Evolutionary conservation across 2,329 filamentous ascomycete genomes (phyloP).

Genomic region (Monosporascus sp.): DNA sequence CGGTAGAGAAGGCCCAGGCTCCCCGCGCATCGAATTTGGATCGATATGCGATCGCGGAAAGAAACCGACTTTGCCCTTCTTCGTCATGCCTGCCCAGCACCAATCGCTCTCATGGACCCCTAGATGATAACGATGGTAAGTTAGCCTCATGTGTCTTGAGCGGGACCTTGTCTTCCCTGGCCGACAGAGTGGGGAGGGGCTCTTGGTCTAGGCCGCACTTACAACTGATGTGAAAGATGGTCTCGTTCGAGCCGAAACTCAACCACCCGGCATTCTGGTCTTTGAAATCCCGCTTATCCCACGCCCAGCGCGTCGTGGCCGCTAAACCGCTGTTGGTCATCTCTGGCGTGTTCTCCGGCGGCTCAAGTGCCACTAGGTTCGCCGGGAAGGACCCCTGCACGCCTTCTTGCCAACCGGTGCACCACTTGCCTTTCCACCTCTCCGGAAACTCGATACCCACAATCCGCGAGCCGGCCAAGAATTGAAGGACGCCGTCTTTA

Average conservation of each 20-base stretch:
- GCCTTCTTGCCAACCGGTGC: constrained; percentile 30
- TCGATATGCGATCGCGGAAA: constrained; percentile 49
- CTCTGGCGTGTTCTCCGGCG: constrained; percentile 19
- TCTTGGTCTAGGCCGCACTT: constrained; percentile 22
- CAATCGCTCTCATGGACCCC: constrained; percentile 45
- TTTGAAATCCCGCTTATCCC: constrained; percentile 28
- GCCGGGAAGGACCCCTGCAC: constrained; percentile 22
- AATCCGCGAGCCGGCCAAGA: constrained; percentile 29
- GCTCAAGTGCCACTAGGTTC: constrained; percentile 22
- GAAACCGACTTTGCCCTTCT: constrained; percentile 48
- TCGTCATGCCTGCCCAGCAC: constrained; percentile 52
- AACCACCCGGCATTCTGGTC: constrained; percentile 25
- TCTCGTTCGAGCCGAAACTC: constrained; percentile 43
- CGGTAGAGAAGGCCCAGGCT: constrained; percentile 4
- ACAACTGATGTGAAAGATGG: constrained; percentile 46
- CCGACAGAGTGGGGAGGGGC: not conserved
- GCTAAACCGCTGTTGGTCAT: constrained; percentile 14
- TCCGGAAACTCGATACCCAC: constrained; percentile 29
- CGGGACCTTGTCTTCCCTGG: not conserved
- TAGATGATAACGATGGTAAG: constrained; percentile 12
- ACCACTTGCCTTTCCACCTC: constrained; percentile 31
- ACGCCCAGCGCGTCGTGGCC: constrained; percentile 29
- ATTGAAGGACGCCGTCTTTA: constrained; percentile 32
- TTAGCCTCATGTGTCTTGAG: not conserved
- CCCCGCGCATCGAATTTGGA: constrained; percentile 38